Evolutionary conservation across 495 filamentous ascomycete species (phyloP), one percentile per base, ranked within the genome.

Genomic region (Friedmanniomyces simplex): DNA sequence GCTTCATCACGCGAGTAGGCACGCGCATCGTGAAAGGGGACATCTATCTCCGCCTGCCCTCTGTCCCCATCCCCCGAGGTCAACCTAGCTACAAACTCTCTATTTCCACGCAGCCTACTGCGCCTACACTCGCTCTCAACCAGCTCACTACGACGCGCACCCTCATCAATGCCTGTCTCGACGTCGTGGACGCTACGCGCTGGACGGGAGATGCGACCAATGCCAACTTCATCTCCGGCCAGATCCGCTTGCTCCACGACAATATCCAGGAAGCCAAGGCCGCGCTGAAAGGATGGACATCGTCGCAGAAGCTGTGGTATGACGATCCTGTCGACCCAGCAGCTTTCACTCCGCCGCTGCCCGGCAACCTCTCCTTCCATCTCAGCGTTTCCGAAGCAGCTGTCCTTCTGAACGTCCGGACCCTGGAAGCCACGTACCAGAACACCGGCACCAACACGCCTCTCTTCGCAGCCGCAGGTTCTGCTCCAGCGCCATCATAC

Each of bases 331-430:
- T 77, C 12, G 70, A 75, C 54, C 75, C 77, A 1, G 59, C 71
- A 59, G 58, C 65, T 51, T 82, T 88, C 64, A 78, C 81, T 42
- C 82, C 82, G 45, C 74, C 77, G 0, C 72, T 81, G 5, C 82
- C 80, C 0, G 67, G 75, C 1, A 76, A 77, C 59, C 71, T 94
- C 1, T 82, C 83, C 5, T 82, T 95, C 64, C 82, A 91, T 68
- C 73, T 96, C 1, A 80, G 78, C 25, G 81, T 97, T 50, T 79
- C 81, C 39, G 89, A 96, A 48, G 83, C 85, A 16, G 83, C 83
- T 4, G 73, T 97, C 2, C 78, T 91, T 1, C 80, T 94, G 8
- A 79, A 85, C 61, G 72, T 96, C 6, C 84, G 94, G 21, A 88
- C 86, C 0, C 79, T 97, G 2, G 88, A 91, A 55, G 73, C 81